A percentile compares a stretch with the other conserved stretches of the same genome.
Evolutionary conservation across 495 filamentous ascomycete genomes (phyloP).

Genomic region (Rostrohypoxylon terebratum): DNA sequence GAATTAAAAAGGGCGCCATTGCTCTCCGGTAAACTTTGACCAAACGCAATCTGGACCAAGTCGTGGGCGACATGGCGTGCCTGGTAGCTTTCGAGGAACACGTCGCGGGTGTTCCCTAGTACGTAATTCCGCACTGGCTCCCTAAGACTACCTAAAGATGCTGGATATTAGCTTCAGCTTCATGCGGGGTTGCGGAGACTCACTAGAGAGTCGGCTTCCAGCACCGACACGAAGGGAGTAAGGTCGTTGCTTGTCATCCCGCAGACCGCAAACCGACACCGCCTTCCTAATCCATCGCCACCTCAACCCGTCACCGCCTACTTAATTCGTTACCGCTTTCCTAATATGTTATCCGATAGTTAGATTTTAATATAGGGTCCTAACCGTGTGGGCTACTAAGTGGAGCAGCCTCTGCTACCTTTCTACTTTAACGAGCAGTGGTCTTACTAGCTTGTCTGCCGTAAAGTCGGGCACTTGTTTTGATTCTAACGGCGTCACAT

Average conservation of each 20-base stretch:
- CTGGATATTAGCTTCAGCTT: not conserved
- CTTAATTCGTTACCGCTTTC: constrained; percentile 4
- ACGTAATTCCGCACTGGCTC: constrained; percentile 8
- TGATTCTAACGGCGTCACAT: no score
- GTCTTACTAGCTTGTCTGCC: no score
- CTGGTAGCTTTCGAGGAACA: constrained; percentile 3
- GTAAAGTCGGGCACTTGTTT: no score
- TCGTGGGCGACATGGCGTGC: constrained; percentile 6
- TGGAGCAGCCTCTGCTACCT: constrained; percentile 2
- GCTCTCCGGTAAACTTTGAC: not conserved
- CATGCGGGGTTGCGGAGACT: not conserved
- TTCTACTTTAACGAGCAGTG: not conserved
- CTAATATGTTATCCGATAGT: constrained; percentile 2
- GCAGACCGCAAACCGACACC: not conserved
- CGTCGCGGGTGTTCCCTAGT: constrained; percentile 6
- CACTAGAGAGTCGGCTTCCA: constrained; percentile 3
- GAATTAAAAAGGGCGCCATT: constrained; percentile 6
- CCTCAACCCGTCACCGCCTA: constrained; percentile 2
- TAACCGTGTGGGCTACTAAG: not conserved
- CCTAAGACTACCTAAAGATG: not conserved
- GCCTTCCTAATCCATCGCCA: constrained; percentile 1
- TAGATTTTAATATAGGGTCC: not conserved
- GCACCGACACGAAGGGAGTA: constrained; percentile 9
- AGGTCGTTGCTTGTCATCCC: constrained; percentile 7
- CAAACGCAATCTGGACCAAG: constrained; percentile 2